Percentiles rank a stretch among this genome's conserved stretches.
Evolutionary conservation across 139 green algal species (phyloP).

Genomic region (Volvox africanus): DNA sequence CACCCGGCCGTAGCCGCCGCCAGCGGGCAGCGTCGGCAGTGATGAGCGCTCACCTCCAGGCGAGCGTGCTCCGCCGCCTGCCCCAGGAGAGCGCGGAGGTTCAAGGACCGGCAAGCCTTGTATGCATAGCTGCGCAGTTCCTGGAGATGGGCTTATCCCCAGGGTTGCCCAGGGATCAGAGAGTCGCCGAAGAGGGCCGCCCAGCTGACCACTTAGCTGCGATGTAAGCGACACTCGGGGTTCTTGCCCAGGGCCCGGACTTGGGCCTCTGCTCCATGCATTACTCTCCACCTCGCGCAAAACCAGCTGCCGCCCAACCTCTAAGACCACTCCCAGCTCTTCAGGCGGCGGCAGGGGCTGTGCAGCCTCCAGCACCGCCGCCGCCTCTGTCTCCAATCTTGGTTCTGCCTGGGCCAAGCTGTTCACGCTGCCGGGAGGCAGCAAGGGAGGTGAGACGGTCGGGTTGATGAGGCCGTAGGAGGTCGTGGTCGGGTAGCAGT

Average conservation of each 20-base stretch:
- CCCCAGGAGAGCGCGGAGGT: background rate
- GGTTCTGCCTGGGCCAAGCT: background rate
- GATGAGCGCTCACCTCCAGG: background rate
- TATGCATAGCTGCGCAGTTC: background rate
- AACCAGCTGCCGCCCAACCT: slow-evolving; percentile 4
- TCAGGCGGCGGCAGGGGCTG: too few species aligned
- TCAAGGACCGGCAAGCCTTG: background rate
- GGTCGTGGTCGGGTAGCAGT: background rate
- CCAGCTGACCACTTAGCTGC: background rate
- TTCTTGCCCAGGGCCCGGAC: background rate
- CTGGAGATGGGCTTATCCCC: background rate
- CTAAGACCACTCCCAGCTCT: background rate
- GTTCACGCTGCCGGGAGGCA: background rate
- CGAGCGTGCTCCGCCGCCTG: background rate
- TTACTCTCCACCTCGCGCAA: background rate
- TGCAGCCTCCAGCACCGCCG: background rate
- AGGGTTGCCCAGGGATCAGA: background rate
- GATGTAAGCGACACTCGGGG: background rate
- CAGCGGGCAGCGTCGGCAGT: background rate
- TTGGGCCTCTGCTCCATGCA: background rate
- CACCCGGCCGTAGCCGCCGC: background rate
- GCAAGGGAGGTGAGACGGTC: background rate
- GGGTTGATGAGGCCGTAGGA: background rate
- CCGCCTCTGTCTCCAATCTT: background rate
- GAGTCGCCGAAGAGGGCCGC: too few species aligned